Base-by-base conservation (phyloP, 257 asterid genomes). In the Striga asiatica region DNA sequence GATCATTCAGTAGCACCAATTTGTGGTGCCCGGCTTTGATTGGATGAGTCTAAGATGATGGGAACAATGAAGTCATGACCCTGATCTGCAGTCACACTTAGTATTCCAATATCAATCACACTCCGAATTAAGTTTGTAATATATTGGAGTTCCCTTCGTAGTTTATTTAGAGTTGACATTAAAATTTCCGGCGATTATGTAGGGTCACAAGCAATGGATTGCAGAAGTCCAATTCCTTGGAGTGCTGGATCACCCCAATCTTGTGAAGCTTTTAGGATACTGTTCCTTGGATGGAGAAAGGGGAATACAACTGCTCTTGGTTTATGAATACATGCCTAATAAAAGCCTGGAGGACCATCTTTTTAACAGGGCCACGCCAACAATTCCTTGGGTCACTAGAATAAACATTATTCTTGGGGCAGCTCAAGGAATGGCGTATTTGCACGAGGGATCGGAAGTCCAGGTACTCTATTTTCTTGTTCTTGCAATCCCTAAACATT, bases 161-260 rank as follows among this genome's bases (percentile, higher is more conserved):
- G 8, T 3, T 64, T 52, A 20, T 61, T 50, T 9, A 23, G n/a
- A 13, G 13, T 16, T 29, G 13, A 53, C 52, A 10, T 50, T 41
- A 28, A 25, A 58, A 45, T 45, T 49, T 63, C 39, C 17, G 16
- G 25, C 5, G 57, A 5, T 63, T 9, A 37, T 67, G 62, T 52
- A 88, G 97, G 97, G 97, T 21, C 97, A 88, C 64, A 83, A 86
- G 58, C 82, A 88, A 65, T 88, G 97, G 97, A 61, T 88, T 50
- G 85, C 95, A 6, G 97, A 88, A 62, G 95, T 88, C 41, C 97
- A 84, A 60, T 84, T 82, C 61, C 97, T 88, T 17, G 94, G 95
- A 61, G 95, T 82, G 32, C 55, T 88, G 7, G 81, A 82, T 61
- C 97, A 88, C 69, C 94, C 86, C 13, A 78, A 78, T 70, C 88